A percentile compares a stretch with the other conserved stretches of the same genome.
These are phyloP conservation scores for Glarea lozoyensis DNA, from an alignment of 495 filamentous ascomycete genomes.

Conservation along the genomic window DNA sequence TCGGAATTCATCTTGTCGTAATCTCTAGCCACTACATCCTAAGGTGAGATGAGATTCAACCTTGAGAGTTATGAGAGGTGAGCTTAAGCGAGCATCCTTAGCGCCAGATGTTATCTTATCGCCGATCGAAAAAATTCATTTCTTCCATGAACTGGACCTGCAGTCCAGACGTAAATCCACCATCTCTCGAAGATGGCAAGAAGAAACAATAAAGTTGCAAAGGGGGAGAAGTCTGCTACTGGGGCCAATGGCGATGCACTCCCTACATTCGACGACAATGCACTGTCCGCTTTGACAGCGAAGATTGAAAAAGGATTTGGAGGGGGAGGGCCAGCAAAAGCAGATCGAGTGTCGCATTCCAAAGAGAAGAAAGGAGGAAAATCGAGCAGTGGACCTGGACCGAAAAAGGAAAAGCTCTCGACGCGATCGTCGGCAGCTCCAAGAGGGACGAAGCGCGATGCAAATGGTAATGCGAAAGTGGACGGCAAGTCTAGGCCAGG, in stretches of 20 bases:
- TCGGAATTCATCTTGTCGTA: no score
- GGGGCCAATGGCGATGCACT: constrained; percentile 15
- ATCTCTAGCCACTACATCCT: no score
- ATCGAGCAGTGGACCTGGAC: background rate
- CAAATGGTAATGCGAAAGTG: constrained; percentile 41
- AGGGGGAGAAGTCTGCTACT: constrained; percentile 13
- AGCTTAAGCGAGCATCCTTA: background rate
- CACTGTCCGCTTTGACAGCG: constrained; percentile 52
- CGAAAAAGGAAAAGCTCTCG: constrained; percentile 21
- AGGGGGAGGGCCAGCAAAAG: constrained; percentile 20
- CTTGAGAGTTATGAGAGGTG: no score
- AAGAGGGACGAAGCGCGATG: constrained; percentile 39
- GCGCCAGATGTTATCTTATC: constrained; percentile 9
- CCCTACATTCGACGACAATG: constrained; percentile 48
- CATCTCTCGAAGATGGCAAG: constrained; percentile 10
- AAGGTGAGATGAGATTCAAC: no score
- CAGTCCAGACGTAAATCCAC: background rate
- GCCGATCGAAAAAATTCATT: constrained; percentile 5
- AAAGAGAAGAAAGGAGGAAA: constrained; percentile 8
- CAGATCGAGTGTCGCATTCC: constrained; percentile 15
- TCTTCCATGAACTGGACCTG: background rate
- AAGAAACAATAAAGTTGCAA: constrained; percentile 15
- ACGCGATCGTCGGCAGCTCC: constrained; percentile 10
- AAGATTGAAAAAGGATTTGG: constrained; percentile 45
- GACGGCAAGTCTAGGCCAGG: constrained; percentile 22